Percentiles rank a stretch among this genome's conserved stretches.
These are phyloP conservation scores for Suillus occidentalis DNA, from an alignment of 768 basidiomycete genomes.

Conservation along the genomic window DNA sequence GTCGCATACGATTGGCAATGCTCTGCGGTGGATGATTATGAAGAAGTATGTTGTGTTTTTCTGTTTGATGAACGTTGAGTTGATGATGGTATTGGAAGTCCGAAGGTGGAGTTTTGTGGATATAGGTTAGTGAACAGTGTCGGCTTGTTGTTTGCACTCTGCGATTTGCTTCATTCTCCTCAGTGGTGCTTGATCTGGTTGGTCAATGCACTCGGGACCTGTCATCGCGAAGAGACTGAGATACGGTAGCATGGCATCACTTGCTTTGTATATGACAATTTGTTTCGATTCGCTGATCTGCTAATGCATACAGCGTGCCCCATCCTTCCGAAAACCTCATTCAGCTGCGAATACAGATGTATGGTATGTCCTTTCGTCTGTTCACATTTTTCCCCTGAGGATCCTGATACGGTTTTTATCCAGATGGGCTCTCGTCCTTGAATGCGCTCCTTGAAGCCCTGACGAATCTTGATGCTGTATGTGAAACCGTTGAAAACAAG, in stretches of 20 bases:
- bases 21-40: conserved; percentile 97
- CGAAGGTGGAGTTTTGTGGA: conserved; percentile 97
- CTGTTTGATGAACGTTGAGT: not conserved
- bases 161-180: not conserved
- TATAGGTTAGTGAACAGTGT: conserved; percentile 65
- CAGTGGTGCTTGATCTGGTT: conserved; percentile 14
- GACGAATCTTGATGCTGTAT: conserved; percentile 74
- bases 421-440: conserved; percentile 87
- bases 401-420: not conserved
- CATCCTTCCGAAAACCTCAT: conserved; percentile 98
- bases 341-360: conserved; percentile 99
- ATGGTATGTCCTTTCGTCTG: conserved; percentile 59
- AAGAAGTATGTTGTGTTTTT: conserved; percentile 72
- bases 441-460: conserved; percentile 78
- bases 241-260: conserved; percentile 1
- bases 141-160: not conserved
- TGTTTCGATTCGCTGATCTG: not conserved
- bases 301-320: conserved; percentile 41
- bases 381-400: not conserved
- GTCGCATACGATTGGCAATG: conserved; percentile 66
- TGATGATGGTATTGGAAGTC: conserved; percentile 49
- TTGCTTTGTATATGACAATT: not conserved
- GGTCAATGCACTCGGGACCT: not conserved
- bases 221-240: not conserved
- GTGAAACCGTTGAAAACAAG: conserved; percentile 64